Percentiles rank a stretch among this genome's conserved stretches.
Conservation (phyloP, 768 basidiomycete genomes). For the Lactarius pseudohatsudake region DNA sequence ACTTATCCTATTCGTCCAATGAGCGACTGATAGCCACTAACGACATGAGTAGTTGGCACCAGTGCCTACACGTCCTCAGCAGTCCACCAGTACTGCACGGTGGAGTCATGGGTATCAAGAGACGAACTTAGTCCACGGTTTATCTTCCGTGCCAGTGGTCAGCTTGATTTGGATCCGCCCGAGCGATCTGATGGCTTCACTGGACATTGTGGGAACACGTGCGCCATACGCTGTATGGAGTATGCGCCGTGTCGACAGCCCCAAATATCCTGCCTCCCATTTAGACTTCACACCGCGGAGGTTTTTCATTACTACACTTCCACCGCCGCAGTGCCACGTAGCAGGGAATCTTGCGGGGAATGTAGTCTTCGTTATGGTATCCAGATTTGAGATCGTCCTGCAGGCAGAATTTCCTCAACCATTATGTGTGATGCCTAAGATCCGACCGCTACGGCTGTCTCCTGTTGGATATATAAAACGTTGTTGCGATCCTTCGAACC, state of each 20-base stretch:
- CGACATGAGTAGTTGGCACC: not conserved
- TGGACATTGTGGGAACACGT: not conserved
- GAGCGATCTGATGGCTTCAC: not conserved
- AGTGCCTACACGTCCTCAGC: not conserved
- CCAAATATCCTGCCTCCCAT: not conserved
- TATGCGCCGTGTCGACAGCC: not conserved
- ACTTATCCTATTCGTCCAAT: not conserved
- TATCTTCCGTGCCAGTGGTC: too few species aligned
- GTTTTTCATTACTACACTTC: not conserved
- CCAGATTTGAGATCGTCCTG: not conserved
- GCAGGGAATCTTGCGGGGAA: not conserved
- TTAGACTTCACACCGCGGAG: not conserved
- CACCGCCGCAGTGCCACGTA: not conserved
- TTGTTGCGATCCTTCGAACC: not conserved
- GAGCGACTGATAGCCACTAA: too few species aligned
- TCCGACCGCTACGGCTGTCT: not conserved
- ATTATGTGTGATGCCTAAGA: not conserved
- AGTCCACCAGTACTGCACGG: not conserved
- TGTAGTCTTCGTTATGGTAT: not conserved
- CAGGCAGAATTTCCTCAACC: not conserved
- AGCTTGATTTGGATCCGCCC: not conserved
- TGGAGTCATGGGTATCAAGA: too few species aligned
- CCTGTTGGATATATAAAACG: constrained; percentile 7
- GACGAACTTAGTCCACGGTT: too few species aligned
- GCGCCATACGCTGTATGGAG: not conserved